Conservation (phyloP, 257 asterid species). For the Nicotiana tomentosiformis region DNA sequence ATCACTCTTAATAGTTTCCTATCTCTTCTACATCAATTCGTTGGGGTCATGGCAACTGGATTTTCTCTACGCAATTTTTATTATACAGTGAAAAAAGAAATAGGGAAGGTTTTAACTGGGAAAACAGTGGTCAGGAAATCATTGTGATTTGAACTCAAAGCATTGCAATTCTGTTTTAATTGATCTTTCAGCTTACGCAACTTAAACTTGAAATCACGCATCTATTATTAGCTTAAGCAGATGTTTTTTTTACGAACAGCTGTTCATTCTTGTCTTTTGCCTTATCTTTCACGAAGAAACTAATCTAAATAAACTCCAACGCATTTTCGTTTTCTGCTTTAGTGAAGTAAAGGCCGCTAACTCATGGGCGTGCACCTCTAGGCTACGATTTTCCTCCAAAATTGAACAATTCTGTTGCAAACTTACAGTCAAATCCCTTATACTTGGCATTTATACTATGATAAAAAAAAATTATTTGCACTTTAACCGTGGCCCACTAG, state of each 20-base stretch:
- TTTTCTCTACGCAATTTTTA: neutral
- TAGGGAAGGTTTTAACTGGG: neutral
- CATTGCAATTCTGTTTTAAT: neutral
- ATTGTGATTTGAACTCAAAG: neutral
- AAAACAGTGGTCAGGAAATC: neutral
- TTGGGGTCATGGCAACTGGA: neutral
- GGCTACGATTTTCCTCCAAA: neutral
- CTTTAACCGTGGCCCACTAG: neutral
- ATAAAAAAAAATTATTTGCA: neutral
- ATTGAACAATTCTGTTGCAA: neutral
- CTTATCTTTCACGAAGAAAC: neutral
- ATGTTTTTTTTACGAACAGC: neutral
- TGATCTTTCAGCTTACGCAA: neutral
- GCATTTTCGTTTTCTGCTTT: neutral
- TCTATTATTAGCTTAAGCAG: neutral
- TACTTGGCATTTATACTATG: neutral
- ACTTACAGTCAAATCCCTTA: neutral
- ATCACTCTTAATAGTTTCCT: no score
- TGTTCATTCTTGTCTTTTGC: neutral
- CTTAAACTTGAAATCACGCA: neutral
- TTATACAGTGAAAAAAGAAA: neutral
- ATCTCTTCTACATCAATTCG: neutral
- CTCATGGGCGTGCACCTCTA: neutral
- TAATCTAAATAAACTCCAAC: neutral
- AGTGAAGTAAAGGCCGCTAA: neutral